Base-by-base conservation (phyloP, 139 green algal genomes). In the Deuterostichococcus epilithicus region DNA sequence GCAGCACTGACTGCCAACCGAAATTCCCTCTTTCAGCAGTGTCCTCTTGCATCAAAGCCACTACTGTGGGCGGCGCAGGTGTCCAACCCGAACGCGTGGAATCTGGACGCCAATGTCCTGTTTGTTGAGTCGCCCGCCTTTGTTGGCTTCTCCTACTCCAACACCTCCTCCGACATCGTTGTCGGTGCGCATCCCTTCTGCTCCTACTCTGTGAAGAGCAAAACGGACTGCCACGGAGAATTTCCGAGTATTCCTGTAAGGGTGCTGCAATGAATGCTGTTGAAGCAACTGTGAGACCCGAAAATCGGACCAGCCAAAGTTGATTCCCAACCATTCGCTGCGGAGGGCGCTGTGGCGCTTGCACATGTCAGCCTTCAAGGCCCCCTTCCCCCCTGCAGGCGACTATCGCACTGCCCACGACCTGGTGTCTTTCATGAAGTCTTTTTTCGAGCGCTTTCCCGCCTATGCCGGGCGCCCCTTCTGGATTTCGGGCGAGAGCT, bases 81-180 rank as follows among this genome's bases (percentile, higher is more conserved):
- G 33, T 25, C 45, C 66, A 97, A 97, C 80, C 80, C 84, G 5
- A 87, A 89, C 66, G 35, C 83, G 0, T 97, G 93, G 93, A 93
- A 94, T 78, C 45, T 75, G 3, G 76, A 79, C n/a, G 89, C 90
- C 39, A 90, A 88, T 60, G 75, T 95, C 26, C 71, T 97, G 3
- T 97, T 92, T 35, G 25, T 97, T 20, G 93, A 97, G 70, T 87
- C 74, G 37, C 93, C 93, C 13, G 93, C 92, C 1, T 95, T 93
- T 84, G 90, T 97, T 13, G 93, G 93, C 28, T 97, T 90, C 69
- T 85, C 58, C 42, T 97, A 95, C 83, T 88, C 74, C 66, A 94
- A 96, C 80, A 90, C 68, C 36, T 76, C 81, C 6, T 6, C n/a
- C 0, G 93, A 97, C 65, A n/a, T 44, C 26, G 63, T 37, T 47